A percentile compares a stretch with the other conserved stretches of the same genome.
These are phyloP conservation scores for Rosellinia necatrix DNA, from an alignment of 2,329 filamentous ascomycete species.

Conservation along the genomic window DNA sequence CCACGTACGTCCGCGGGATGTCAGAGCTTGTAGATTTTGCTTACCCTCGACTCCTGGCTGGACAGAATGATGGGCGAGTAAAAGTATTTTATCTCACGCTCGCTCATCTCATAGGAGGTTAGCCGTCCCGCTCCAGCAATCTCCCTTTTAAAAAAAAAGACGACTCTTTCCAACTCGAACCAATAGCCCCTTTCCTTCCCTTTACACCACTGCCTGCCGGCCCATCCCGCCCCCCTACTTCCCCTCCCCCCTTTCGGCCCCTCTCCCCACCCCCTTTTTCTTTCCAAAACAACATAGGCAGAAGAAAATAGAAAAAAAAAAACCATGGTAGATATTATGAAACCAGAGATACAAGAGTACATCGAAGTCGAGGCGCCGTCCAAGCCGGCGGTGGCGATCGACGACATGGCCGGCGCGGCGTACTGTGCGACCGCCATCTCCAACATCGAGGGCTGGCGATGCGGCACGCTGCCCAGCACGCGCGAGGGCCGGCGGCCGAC, in stretches of 20 bases:
- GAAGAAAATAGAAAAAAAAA: too few relatives aligned
- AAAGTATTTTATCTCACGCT: constrained; percentile 15
- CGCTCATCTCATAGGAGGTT: background rate
- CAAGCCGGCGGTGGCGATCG: background rate
- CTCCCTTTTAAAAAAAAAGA: too few relatives aligned
- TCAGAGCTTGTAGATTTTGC: too few relatives aligned
- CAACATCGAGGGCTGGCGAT: constrained; percentile 32
- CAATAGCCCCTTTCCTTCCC: too few relatives aligned
- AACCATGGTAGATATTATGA: constrained; percentile 17
- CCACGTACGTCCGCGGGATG: too few relatives aligned
- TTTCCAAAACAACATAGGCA: background rate
- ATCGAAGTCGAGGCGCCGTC: background rate
- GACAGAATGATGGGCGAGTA: too few relatives aligned
- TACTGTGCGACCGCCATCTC: constrained; percentile 34
- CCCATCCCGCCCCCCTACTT: too few relatives aligned
- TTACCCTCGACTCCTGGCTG: too few relatives aligned
- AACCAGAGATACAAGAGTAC: constrained; percentile 3
- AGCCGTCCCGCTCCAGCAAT: background rate
- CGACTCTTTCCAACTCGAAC: too few relatives aligned
- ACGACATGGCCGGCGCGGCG: constrained; percentile 20
- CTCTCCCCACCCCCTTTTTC: background rate
- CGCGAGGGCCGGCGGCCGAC: constrained; percentile 11
- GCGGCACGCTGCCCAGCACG: background rate
- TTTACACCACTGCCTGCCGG: too few relatives aligned
- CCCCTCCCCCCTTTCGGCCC: too few relatives aligned